These are phyloP conservation scores for Phyllosticta citriasiana DNA, from an alignment of 2,329 filamentous ascomycete genomes.

Conservation along the genomic window DNA sequence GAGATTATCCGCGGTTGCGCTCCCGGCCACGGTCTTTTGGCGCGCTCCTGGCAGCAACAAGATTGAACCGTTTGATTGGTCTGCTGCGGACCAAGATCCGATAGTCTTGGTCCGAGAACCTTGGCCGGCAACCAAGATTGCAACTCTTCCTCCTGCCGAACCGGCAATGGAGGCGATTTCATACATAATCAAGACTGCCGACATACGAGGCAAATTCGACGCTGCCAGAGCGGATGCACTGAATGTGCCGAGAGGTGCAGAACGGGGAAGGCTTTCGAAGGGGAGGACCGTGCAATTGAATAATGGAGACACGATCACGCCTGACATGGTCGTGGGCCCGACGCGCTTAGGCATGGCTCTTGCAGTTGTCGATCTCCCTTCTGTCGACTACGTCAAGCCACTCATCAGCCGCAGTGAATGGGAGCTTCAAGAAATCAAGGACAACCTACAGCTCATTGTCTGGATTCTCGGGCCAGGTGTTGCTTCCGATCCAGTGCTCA, in stretches of 20 bases:
- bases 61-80: constrained; percentile 50
- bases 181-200: constrained; percentile 68
- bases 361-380: constrained; percentile 70
- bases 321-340: constrained; percentile 75
- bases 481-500: constrained; percentile 50
- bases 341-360: constrained; percentile 60
- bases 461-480: constrained; percentile 74
- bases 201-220: constrained; percentile 73
- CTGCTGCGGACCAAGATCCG: constrained; percentile 42
- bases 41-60: constrained; percentile 51
- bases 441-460: constrained; percentile 56
- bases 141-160: constrained; percentile 56
- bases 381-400: constrained; percentile 56
- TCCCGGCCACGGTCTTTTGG: constrained; percentile 62
- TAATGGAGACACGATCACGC: constrained; percentile 61
- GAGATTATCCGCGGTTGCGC: constrained; percentile 53
- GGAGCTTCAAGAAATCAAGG: constrained; percentile 53
- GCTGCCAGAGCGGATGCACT: constrained; percentile 52
- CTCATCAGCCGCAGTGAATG: constrained; percentile 66
- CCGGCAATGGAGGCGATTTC: constrained; percentile 63
- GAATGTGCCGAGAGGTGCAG: constrained; percentile 49
- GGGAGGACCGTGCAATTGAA: constrained; percentile 55
- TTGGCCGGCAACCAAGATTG: constrained; percentile 63
- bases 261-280: constrained; percentile 51
- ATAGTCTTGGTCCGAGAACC: constrained; percentile 63